Evolutionary conservation across 2,329 filamentous ascomycete genomes (phyloP).

Genomic region (Helminthosporium solani): DNA sequence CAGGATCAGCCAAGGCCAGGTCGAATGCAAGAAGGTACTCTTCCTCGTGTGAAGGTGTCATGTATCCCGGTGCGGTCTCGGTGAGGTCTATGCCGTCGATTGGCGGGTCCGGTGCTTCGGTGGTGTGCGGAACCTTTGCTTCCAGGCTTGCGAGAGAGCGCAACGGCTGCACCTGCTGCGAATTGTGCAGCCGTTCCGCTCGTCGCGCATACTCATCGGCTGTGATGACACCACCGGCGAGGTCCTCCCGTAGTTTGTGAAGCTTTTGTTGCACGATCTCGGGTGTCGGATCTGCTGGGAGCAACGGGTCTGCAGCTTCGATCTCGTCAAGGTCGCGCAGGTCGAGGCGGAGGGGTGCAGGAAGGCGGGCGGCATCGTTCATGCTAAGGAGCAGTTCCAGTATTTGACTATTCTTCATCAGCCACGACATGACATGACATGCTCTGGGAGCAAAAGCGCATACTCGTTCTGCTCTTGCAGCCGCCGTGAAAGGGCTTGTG

Average conservation of each 20-base stretch:
- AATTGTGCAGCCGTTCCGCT: constrained; percentile 30
- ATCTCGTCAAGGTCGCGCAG: constrained; percentile 51
- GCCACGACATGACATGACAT: not conserved
- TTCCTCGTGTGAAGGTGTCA: constrained; percentile 70
- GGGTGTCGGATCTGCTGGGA: constrained; percentile 25
- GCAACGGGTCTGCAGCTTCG: constrained; percentile 27
- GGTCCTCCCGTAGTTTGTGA: constrained; percentile 38
- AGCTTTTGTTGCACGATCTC: constrained; percentile 27
- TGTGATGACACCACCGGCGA: constrained; percentile 30
- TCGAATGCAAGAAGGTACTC: constrained; percentile 71
- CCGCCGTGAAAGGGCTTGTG: constrained; percentile 76
- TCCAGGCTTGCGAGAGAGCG: constrained; percentile 43
- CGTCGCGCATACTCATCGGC: constrained; percentile 31
- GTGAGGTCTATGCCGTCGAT: constrained; percentile 51
- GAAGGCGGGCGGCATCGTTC: constrained; percentile 80
- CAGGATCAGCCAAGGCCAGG: constrained; percentile 49
- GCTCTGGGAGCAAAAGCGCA: constrained; percentile 16
- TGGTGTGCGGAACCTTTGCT: constrained; percentile 44
- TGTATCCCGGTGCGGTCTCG: constrained; percentile 63
- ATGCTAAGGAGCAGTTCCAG: constrained; percentile 87
- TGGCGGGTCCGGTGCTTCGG: constrained; percentile 34
- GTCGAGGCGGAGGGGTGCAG: constrained; percentile 72
- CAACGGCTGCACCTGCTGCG: constrained; percentile 24
- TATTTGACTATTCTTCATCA: constrained; percentile 63
- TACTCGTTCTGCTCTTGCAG: constrained; percentile 93